Conservation (phyloP, 2,329 filamentous ascomycete genomes). For the Orbilia quercus region DNA sequence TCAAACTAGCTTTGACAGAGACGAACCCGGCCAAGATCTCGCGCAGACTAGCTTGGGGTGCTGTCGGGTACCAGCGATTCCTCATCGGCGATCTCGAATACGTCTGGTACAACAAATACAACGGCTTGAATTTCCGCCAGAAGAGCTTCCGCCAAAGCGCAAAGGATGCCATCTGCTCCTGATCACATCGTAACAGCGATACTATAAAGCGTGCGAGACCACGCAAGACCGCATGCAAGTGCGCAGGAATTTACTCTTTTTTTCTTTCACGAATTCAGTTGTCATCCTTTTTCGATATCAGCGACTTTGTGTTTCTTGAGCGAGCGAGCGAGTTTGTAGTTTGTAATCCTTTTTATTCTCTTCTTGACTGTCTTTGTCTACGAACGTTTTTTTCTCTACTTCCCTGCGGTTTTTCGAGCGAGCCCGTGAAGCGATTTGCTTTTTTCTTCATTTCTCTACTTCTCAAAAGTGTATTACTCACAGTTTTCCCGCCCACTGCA, state of each 20-base stretch:
- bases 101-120: conserved; percentile 54
- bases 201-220: background rate
- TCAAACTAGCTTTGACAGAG: conserved; percentile 33
- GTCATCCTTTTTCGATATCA: conserved; percentile 9
- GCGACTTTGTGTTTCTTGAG: conserved; percentile 16
- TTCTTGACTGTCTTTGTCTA: conserved; percentile 15
- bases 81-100: conserved; percentile 57
- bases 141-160: conserved; percentile 51
- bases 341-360: conserved; percentile 7
- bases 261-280: conserved; percentile 24
- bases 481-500: conserved; percentile 18
- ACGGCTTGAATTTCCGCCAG: conserved; percentile 48
- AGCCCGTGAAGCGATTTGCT: conserved; percentile 36
- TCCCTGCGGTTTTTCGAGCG: conserved; percentile 49
- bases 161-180: conserved; percentile 42
- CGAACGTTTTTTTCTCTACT: background rate
- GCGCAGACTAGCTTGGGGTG: conserved; percentile 51
- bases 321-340: conserved; percentile 50
- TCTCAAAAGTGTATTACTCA: conserved; percentile 47
- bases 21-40: conserved; percentile 45
- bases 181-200: background rate
- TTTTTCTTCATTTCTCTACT: conserved; percentile 16
- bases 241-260: background rate
- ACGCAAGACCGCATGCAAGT: background rate
- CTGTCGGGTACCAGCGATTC: conserved; percentile 54